Percentiles rank a stretch among this genome's conserved stretches.
phyloP scores from a whole-genome alignment of 2,329 filamentous ascomycete genomes.

The Zopfia rhizophila region DNA sequence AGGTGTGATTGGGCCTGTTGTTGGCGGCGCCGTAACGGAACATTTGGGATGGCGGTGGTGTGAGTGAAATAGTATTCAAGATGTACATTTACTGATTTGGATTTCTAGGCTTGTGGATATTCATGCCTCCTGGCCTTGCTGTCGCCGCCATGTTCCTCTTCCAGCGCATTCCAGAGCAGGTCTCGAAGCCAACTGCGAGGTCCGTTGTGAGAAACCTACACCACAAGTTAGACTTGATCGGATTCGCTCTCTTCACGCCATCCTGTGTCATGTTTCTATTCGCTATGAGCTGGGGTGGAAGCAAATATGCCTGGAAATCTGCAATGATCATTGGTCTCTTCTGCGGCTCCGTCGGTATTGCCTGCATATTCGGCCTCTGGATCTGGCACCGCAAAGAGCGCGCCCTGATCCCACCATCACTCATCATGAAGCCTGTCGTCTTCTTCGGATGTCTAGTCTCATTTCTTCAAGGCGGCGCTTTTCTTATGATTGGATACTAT shows the following conservation, averaged over 20 bases:
- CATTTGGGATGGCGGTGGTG: conserved; percentile 49
- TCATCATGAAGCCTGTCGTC: conserved; percentile 47
- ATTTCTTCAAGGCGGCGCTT: conserved; percentile 33
- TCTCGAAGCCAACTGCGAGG: neutral
- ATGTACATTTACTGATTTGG: neutral
- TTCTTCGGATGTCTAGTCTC: conserved; percentile 35
- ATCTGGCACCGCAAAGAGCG: conserved; percentile 15
- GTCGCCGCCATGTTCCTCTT: conserved; percentile 15
- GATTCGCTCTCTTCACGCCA: conserved; percentile 23
- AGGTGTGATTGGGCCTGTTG: conserved; percentile 41
- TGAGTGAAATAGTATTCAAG: too few species aligned
- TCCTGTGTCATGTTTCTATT: conserved; percentile 23
- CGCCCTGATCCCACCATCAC: conserved; percentile 44
- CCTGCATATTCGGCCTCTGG: conserved; percentile 20
- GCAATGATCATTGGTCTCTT: conserved; percentile 27
- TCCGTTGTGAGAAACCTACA: neutral
- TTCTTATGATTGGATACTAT: conserved; percentile 48
- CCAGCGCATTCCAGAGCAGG: conserved; percentile 11
- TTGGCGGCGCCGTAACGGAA: conserved; percentile 53
- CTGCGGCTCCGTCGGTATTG: conserved; percentile 10
- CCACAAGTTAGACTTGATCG: conserved; percentile 18
- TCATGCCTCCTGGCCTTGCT: conserved; percentile 22
- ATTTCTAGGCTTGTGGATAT: conserved; percentile 27
- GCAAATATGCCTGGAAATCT: conserved; percentile 22
- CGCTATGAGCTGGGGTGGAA: conserved; percentile 29